phyloP scores from a whole-genome alignment of 73 alveolate genomes.

The Paramecium octaurelia region DNA sequence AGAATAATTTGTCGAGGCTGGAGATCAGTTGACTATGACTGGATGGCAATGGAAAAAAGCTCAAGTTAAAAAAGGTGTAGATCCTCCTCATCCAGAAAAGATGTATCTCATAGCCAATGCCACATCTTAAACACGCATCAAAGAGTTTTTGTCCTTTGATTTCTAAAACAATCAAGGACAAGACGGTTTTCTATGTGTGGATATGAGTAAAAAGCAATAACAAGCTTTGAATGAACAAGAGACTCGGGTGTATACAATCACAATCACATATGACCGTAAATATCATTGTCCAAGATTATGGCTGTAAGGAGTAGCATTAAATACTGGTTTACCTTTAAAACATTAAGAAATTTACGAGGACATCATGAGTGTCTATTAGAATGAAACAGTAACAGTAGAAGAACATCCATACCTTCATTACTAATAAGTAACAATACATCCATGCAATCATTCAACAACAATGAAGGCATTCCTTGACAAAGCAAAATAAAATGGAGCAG shows the following conservation, averaged over 20 bases:
- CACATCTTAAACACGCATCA: neutral
- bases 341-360: constrained; percentile 20
- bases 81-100: constrained; percentile 51
- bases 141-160: neutral
- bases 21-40: constrained; percentile 41
- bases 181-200: constrained; percentile 36
- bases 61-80: neutral
- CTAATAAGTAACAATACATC: constrained; percentile 24
- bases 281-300: constrained; percentile 52
- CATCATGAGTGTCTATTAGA: constrained; percentile 34
- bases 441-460: constrained; percentile 52
- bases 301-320: constrained; percentile 2
- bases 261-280: constrained; percentile 32
- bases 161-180: neutral
- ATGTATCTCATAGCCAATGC: constrained; percentile 42
- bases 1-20: constrained; percentile 42
- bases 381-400: constrained; percentile 48
- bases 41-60: constrained; percentile 55
- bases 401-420: constrained; percentile 40
- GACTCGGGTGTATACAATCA: neutral
- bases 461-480: constrained; percentile 40
- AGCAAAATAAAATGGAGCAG: constrained; percentile 34
- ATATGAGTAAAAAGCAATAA: neutral
- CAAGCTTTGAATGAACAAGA: neutral
- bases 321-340: constrained; percentile 12